Conservation (phyloP, 78 protist species). For the Dictyostelium intermedium region DNA sequence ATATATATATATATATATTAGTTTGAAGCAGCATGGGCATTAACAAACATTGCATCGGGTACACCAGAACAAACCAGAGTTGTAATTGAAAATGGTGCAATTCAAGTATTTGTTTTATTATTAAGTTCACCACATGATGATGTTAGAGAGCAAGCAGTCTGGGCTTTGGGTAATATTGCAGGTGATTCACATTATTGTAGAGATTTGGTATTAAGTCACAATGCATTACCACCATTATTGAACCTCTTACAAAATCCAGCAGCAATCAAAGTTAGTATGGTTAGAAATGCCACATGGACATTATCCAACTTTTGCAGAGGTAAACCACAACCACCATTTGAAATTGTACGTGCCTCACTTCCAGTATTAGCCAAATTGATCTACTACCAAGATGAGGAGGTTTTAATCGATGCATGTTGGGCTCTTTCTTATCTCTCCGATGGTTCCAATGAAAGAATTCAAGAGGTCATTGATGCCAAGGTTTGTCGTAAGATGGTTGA, state of each 20-base stretch:
- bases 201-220: conserved; percentile 86
- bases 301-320: conserved; percentile 98
- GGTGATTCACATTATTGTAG: conserved; percentile 96
- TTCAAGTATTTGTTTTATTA: conserved; percentile 93
- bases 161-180: conserved; percentile 99
- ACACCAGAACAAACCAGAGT: conserved; percentile 93
- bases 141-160: conserved; percentile 97
- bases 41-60: conserved; percentile 96
- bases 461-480: conserved; percentile 89
- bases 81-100: conserved; percentile 92
- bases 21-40: conserved; percentile 98
- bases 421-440: conserved; percentile 97
- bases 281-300: conserved; percentile 98
- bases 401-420: conserved; percentile 98
- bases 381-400: conserved; percentile 90
- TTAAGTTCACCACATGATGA: conserved; percentile 88
- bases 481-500: conserved; percentile 90
- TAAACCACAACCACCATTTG: conserved; percentile 93
- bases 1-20: background rate
- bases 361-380: conserved; percentile 82
- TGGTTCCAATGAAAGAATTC: conserved; percentile 93
- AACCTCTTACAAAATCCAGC: background rate
- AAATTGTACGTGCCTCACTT: conserved; percentile 1
- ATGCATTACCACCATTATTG: conserved; percentile 86
- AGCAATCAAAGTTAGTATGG: conserved; percentile 76